Evolutionary conservation across 169 alveolate genomes (phyloP).

Genomic region (Hepatocystis sp.): DNA sequence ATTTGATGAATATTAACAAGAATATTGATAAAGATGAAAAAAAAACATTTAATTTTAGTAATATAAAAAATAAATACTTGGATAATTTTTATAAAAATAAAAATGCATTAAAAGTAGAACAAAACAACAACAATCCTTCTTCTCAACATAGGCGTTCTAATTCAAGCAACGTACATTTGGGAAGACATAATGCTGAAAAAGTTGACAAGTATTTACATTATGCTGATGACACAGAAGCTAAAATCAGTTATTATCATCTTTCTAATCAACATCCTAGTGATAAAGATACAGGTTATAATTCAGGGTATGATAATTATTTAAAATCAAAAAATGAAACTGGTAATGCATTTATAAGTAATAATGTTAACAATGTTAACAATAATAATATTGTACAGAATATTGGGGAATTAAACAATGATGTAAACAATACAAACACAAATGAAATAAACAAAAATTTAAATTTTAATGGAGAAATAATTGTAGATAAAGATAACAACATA

Average conservation of each 20-base stretch:
- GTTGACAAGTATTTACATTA: conserved; percentile 31
- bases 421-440: background rate
- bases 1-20: conserved; percentile 38
- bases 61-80: conserved; percentile 4
- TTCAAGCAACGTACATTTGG: conserved; percentile 50
- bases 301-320: conserved; percentile 61
- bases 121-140: no score
- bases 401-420: background rate
- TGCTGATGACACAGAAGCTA: conserved; percentile 66
- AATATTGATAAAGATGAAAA: conserved; percentile 18
- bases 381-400: no score
- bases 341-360: conserved; percentile 12
- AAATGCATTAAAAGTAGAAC: conserved; percentile 5
- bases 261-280: no score
- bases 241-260: conserved; percentile 37
- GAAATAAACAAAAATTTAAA: background rate
- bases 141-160: conserved; percentile 54
- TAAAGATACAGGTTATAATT: conserved; percentile 10
- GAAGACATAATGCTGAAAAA: conserved; percentile 16
- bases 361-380: background rate
- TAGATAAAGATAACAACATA: conserved; percentile 3
- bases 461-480: background rate
- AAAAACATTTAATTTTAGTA: conserved; percentile 3
- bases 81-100: conserved; percentile 36
- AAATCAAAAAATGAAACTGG: conserved; percentile 16